Evolutionary conservation across 2,329 filamentous ascomycete genomes (phyloP).

Genomic region (Penicillium rolfsii): DNA sequence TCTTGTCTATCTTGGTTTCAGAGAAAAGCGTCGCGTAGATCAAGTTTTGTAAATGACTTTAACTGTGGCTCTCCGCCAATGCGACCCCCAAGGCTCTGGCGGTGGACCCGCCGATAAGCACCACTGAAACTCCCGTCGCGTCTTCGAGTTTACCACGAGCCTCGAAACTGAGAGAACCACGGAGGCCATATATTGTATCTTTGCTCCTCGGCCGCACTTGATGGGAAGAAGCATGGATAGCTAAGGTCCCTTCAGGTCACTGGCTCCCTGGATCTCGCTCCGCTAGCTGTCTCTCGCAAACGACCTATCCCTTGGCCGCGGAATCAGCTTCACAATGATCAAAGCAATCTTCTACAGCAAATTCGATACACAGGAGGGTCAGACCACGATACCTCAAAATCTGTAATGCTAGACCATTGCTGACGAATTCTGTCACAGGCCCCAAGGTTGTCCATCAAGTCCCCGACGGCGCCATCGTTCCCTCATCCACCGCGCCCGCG

Average conservation of each 20-base stretch:
- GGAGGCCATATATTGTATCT: not conserved
- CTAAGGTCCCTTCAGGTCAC: not conserved
- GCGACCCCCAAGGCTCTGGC: not conserved
- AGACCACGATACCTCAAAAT: conserved; percentile 3
- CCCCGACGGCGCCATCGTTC: conserved; percentile 61
- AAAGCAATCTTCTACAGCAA: conserved; percentile 69
- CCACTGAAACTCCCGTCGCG: not conserved
- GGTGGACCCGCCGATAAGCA: conserved; percentile 20
- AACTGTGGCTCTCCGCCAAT: not conserved
- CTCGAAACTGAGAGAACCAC: not conserved
- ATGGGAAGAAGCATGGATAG: not conserved
- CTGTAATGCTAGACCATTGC: not conserved
- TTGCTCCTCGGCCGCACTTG: not conserved
- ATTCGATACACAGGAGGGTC: conserved; percentile 64
- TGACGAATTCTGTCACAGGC: conserved; percentile 45
- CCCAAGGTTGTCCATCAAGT: conserved; percentile 68
- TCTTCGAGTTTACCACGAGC: not conserved
- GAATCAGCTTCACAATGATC: conserved; percentile 53
- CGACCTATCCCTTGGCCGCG: conserved; percentile 3
- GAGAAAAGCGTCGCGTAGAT: not conserved
- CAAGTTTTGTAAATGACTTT: not conserved
- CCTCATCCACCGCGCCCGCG: conserved; percentile 49
- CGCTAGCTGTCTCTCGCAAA: not conserved
- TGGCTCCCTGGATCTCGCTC: not conserved
- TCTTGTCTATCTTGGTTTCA: not conserved